Base-by-base conservation (phyloP, 2,329 filamentous ascomycete species). In the Talaromyces marneffei region DNA sequence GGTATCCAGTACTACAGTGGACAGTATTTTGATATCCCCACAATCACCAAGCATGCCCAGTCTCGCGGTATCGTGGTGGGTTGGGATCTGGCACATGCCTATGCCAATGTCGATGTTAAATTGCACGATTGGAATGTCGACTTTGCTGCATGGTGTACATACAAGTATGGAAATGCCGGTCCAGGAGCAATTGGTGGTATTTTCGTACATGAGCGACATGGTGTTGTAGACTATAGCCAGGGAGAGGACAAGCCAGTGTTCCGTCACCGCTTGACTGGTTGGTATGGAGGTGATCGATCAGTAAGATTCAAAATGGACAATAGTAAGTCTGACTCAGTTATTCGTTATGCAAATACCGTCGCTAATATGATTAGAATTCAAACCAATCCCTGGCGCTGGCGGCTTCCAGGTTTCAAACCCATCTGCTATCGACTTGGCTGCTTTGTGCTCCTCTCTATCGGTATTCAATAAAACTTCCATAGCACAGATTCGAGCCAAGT, bases 1-100 rank as follows among this genome's bases (percentile, higher is more conserved):
- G 92, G 91, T 20, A 88, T 96, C 42, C 92, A 96, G 74, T 96
- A 92, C 79, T 96, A 94, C 78, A 93, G 88, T 2, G 92, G 92
- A 62, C 92, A 96, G 72, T 82, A 88, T 40, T 89, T 96, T 67
- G 90, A 96, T 73, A 92, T 96, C 3, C 77, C 83, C 31, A 80
- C 77, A 42, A 96, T 96, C 72, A 96, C 92, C 0, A 80, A 81
- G 4, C 83, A 92, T 72, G 91, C 91, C 0, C 87, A 87, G 65
- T 79, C 79, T 1, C 83, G 83, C 60, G 88, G 86, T 57, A 84
- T 95, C 54, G 74, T 85, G 0, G 85, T 93, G 1, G 90, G 91
- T 20, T 96, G 91, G 91, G 91, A 95, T 72, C 82, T 94, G 5
- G 91, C 91, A 0, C 91, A 95, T 74, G 90, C 90, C 0, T 89